Conservation (phyloP, 257 asterid genomes). For the Prunella vulgaris region DNA sequence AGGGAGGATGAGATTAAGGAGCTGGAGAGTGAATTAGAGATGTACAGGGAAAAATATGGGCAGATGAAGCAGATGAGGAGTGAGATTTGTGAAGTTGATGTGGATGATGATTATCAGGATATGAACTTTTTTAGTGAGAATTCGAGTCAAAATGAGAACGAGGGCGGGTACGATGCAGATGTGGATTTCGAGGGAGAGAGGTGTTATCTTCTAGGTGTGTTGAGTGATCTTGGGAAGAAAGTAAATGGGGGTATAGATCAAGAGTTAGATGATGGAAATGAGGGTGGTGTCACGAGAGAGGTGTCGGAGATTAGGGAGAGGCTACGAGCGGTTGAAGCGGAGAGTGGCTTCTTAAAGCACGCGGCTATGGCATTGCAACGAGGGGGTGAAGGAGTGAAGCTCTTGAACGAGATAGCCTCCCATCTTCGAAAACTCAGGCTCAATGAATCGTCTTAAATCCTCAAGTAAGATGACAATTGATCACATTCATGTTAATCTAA, state of each 20-base stretch:
- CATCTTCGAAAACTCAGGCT: slow-evolving; percentile 54
- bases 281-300: slow-evolving; percentile 50
- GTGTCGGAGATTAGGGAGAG: slow-evolving; percentile 55
- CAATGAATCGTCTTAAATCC: slow-evolving; percentile 17
- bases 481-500: neutral
- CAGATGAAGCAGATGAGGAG: slow-evolving; percentile 46
- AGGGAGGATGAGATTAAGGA: slow-evolving; percentile 62
- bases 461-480: slow-evolving; percentile 5
- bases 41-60: slow-evolving; percentile 56
- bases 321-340: slow-evolving; percentile 76
- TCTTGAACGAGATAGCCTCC: slow-evolving; percentile 80
- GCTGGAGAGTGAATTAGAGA: slow-evolving; percentile 52
- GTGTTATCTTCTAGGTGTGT: slow-evolving; percentile 40
- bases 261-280: slow-evolving; percentile 27
- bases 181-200: slow-evolving; percentile 61
- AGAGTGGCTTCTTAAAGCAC: slow-evolving; percentile 78
- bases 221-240: slow-evolving; percentile 52
- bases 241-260: slow-evolving; percentile 27
- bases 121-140: slow-evolving; percentile 46
- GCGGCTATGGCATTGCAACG: slow-evolving; percentile 71
- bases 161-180: slow-evolving; percentile 24
- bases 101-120: slow-evolving; percentile 67
- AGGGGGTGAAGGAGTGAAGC: slow-evolving; percentile 63
- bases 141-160: slow-evolving; percentile 27
- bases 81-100: slow-evolving; percentile 70